A percentile compares a stretch with the other conserved stretches of the same genome.
phyloP scores from a whole-genome alignment of 2,329 filamentous ascomycete genomes.

The Elsinoe batatas region DNA sequence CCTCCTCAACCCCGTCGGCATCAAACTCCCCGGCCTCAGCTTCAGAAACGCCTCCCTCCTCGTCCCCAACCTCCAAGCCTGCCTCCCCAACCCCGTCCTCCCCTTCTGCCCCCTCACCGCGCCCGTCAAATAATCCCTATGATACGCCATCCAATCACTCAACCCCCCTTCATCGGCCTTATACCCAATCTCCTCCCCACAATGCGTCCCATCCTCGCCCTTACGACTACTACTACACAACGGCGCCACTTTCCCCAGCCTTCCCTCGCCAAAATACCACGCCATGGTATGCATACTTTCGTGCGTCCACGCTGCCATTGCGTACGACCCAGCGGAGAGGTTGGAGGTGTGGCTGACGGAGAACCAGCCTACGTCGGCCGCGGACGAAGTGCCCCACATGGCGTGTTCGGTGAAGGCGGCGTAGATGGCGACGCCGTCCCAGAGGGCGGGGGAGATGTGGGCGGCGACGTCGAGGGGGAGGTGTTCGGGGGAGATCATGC shows the following conservation, averaged over 20 bases:
- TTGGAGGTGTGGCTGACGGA: conserved; percentile 1
- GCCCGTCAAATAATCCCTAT: conserved; percentile 3
- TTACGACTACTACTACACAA: not conserved
- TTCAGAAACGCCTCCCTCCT: conserved; percentile 7
- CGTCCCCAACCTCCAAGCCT: conserved; percentile 6
- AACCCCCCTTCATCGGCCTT: not conserved
- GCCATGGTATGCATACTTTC: not conserved
- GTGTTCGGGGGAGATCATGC: conserved; percentile 5
- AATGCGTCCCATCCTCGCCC: conserved; percentile 7
- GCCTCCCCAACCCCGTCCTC: conserved; percentile 2
- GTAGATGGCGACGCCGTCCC: conserved; percentile 10
- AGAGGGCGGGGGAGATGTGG: conserved; percentile 1
- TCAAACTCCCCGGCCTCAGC: conserved; percentile 1
- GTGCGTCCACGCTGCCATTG: conserved; percentile 9
- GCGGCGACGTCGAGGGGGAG: not conserved
- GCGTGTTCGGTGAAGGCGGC: conserved; percentile 9
- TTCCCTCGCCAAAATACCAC: not conserved
- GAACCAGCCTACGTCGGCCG: conserved; percentile 6
- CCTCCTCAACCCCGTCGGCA: not conserved
- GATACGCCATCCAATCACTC: not conserved
- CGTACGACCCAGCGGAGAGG: not conserved
- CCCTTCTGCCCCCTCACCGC: not conserved
- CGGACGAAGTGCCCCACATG: conserved; percentile 7
- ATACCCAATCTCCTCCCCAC: conserved; percentile 9
- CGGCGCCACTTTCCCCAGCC: conserved; percentile 1